Base-by-base conservation (phyloP, 2,329 filamentous ascomycete genomes). In the Botrytis tulipae region DNA sequence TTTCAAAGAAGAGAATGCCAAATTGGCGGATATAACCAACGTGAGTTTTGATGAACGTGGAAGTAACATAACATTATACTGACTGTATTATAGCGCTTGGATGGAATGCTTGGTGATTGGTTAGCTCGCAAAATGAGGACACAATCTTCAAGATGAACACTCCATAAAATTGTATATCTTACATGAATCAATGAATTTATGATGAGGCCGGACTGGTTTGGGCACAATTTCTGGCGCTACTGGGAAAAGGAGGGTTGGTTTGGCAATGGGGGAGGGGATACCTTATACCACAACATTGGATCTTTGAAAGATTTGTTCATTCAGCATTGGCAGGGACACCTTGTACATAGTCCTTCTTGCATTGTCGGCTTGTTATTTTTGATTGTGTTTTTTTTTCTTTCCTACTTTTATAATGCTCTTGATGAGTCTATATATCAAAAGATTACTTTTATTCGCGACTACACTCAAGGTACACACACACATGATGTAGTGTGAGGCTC, bases 1-100 rank as follows among this genome's bases (percentile, higher is more conserved):
- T 72, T 98, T 97, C 84, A 90, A 90, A 68, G 93, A 97, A 80
- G 93, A 97, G 83, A 95, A 94, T 80, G 93, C 92, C 77, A 92
- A 92, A 80, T 83, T 98, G 80, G 91, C 92, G 70, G 93, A 96
- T 81, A 95, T 99, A 83, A 95, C 93, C 74, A 92, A 87, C 74
- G 90, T 91, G 82, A 85, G 89, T 84, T 71, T 66, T 72, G 32
- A 37, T 35, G 37, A 35, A 18, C 14, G 54, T 44, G 4, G 14
- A 20, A 32, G 29, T 29, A 42, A 51, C 54, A 37, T 63, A 66
- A 8, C 70, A 8, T 29, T 29, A n/a, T 37, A 66, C 69, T 74
- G 63, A 81, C 78, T 74, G 63, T 75, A 69, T 51, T 74, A 51
- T 77, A 91, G 84, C 92, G 95, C 86, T 87, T 98, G 77, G 95